These are phyloP conservation scores for Podospora anserina DNA, from an alignment of 495 filamentous ascomycete genomes.

Conservation along the genomic window DNA sequence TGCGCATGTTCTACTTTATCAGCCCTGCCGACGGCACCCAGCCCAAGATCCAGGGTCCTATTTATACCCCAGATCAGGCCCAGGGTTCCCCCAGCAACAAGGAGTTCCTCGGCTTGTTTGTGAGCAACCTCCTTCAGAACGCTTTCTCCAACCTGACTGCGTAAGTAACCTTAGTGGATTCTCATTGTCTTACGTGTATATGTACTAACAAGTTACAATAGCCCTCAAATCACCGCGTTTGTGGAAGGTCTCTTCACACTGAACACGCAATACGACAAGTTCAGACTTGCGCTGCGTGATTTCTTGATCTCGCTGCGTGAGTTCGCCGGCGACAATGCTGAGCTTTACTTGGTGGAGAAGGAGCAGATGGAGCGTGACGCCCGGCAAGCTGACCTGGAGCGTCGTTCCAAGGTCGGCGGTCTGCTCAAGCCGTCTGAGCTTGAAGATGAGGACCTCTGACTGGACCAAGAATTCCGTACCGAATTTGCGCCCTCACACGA, in stretches of 20 bases:
- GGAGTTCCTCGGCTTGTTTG: slow-evolving; percentile 83
- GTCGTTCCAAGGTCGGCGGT: slow-evolving; percentile 87
- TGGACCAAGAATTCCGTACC: slow-evolving; percentile 60
- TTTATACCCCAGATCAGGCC: slow-evolving; percentile 80
- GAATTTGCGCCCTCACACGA: slow-evolving; percentile 49
- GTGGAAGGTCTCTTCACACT: slow-evolving; percentile 62
- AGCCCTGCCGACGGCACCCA: slow-evolving; percentile 56
- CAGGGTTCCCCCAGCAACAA: slow-evolving; percentile 77
- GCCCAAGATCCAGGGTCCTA: slow-evolving; percentile 85
- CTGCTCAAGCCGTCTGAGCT: slow-evolving; percentile 90
- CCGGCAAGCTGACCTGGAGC: slow-evolving; percentile 75
- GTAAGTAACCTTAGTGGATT: slow-evolving; percentile 53
- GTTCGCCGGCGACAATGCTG: slow-evolving; percentile 87
- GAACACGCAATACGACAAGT: slow-evolving; percentile 18
- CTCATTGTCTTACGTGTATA: slow-evolving; percentile 36
- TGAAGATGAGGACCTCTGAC: slow-evolving; percentile 94
- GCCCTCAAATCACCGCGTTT: slow-evolving; percentile 82
- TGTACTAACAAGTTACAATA: slow-evolving; percentile 31
- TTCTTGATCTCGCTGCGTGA: slow-evolving; percentile 97
- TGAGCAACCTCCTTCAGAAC: slow-evolving; percentile 77
- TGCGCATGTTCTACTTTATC: slow-evolving; percentile 94
- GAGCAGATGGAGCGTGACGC: slow-evolving; percentile 79
- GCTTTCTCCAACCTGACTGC: slow-evolving; percentile 91
- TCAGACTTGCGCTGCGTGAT: slow-evolving; percentile 52
- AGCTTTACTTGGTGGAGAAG: slow-evolving; percentile 92